Evolutionary conservation across 345 rosid species (phyloP), one percentile per base, ranked within the genome.

Genomic region (Murraya koenigii): DNA sequence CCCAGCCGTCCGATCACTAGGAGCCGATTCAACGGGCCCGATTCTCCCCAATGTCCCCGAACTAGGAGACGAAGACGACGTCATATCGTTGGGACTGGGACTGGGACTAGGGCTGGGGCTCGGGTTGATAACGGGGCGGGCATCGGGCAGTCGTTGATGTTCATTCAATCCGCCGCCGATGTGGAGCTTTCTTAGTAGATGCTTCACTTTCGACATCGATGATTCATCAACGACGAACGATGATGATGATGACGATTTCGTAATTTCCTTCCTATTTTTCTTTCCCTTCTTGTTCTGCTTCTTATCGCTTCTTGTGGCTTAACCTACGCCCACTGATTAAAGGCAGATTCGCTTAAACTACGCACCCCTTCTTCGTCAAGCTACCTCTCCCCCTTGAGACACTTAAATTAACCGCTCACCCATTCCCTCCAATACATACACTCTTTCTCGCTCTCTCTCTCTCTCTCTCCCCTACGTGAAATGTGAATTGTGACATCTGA

Each of bases 161-260:
- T 85, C 91, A 36, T 80, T 82, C 69, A 89, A 78, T 68, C 91
- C 94, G 55, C 94, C 87, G 35, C 97, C 95, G 88, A 95, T 93
- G 89, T 95, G 98, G 76, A 95, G 93, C 78, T 95, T 95, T 80
- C 92, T 84, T 5, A 93, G 89, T 69, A 95, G 88, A 89, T 93
- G 93, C 88, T 92, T 95, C 98, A 95, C 87, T 87, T 88, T 95
- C 86, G 98, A 85, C 98, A 95, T 95, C 81, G 90, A 55, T 55
- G 66, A 89, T 90, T 90, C 97, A 93, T 90, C 85, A 90, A 89
- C 88, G 77, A 78, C 58, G 80, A 81, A 11, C 26, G 49, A 41
- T 41, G 49, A 41, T 10, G 39, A 71, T 75, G 75, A 77, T 80
- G 64, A 80, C 78, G 75, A 80, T 81, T 75, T 77, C 79, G 22